A percentile compares a stretch with the other conserved stretches of the same genome.
phyloP scores from a whole-genome alignment of 2,329 filamentous ascomycete species.

The Pezicula neosporulosa region DNA sequence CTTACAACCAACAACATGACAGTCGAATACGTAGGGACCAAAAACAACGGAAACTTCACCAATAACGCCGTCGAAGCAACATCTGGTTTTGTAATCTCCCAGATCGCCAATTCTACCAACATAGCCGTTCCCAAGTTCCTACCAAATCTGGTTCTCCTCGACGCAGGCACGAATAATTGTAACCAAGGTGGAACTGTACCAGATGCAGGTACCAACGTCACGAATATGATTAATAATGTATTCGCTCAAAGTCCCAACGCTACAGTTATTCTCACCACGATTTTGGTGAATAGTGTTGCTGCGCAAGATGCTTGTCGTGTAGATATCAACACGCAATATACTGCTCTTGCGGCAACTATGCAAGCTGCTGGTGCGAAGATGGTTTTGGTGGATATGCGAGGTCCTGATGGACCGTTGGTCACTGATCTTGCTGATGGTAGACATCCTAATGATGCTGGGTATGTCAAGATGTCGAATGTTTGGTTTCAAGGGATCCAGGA shows the following conservation, averaged over 20 bases:
- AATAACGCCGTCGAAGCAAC: too few species aligned
- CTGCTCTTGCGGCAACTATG: neutral
- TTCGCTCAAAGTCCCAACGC: conserved; percentile 25
- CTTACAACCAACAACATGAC: too few species aligned
- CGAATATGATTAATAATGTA: conserved; percentile 25
- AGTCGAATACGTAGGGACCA: too few species aligned
- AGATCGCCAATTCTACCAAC: too few species aligned
- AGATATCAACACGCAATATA: neutral
- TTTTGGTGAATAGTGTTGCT: conserved; percentile 15
- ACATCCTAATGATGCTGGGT: conserved; percentile 2
- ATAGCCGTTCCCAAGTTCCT: too few species aligned
- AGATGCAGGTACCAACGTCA: conserved; percentile 25
- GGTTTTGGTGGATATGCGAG: too few species aligned
- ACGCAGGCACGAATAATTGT: conserved; percentile 28
- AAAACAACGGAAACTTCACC: too few species aligned
- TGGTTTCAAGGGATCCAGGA: neutral
- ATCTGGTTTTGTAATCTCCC: too few species aligned
- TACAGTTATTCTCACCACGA: conserved; percentile 30
- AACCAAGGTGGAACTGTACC: conserved; percentile 16
- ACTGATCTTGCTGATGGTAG: neutral
- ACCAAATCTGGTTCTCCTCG: conserved; percentile 26
- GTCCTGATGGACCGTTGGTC: too few species aligned
- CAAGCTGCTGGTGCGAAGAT: too few species aligned
- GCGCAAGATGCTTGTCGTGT: too few species aligned
- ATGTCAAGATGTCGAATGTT: neutral